These are phyloP conservation scores for Termitomyces heimii DNA, from an alignment of 768 basidiomycete genomes.

Conservation along the genomic window DNA sequence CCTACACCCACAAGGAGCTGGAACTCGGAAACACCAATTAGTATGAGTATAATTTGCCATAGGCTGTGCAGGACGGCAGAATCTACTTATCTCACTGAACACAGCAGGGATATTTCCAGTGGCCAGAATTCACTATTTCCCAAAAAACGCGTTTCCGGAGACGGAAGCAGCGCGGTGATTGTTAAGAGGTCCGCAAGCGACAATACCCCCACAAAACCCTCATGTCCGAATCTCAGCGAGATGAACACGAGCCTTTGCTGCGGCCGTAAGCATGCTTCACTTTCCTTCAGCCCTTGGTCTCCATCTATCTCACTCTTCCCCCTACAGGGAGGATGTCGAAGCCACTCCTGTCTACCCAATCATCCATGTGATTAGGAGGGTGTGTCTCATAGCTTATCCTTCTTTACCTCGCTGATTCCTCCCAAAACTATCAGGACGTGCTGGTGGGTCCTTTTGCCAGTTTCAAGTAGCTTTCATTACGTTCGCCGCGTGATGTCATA, in stretches of 20 bases:
- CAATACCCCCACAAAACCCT: neutral
- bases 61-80: neutral
- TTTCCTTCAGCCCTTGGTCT: neutral
- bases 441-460: constrained; percentile 33
- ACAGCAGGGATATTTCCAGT: neutral
- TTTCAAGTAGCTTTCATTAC: neutral
- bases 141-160: neutral
- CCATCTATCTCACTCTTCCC: neutral
- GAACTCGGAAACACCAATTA: neutral
- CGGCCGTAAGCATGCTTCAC: constrained; percentile 26
- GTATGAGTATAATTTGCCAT: constrained; percentile 2
- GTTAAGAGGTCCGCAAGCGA: neutral
- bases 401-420: neutral
- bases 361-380: constrained; percentile 71
- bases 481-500: neutral
- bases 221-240: constrained; percentile 35
- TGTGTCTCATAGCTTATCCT: constrained; percentile 24
- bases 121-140: neutral
- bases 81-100: neutral
- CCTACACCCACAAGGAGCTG: neutral
- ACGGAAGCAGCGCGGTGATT: neutral
- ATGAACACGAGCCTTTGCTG: constrained; percentile 40
- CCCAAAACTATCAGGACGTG: constrained; percentile 41
- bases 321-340: constrained; percentile 44
- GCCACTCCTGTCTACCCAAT: constrained; percentile 69